These are phyloP conservation scores for Verticillium tricorpus DNA, from an alignment of 2,329 filamentous ascomycete species.

Conservation along the genomic window DNA sequence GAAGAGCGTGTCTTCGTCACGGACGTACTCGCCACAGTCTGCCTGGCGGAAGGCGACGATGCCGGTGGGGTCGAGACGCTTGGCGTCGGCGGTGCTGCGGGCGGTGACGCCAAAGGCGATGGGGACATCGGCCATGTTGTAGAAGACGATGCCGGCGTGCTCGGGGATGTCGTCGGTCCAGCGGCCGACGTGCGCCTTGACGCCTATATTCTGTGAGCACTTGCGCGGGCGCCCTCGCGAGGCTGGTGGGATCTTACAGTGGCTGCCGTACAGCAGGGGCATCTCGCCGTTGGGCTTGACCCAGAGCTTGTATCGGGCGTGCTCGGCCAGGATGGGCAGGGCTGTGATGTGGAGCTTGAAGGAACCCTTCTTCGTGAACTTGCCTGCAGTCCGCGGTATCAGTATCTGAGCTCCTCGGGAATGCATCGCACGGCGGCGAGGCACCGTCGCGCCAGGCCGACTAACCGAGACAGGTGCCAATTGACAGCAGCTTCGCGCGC, in stretches of 20 bases:
- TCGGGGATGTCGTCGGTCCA: constrained; percentile 91
- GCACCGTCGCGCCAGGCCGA: background rate
- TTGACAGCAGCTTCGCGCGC: constrained; percentile 74
- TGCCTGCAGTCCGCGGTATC: constrained; percentile 46
- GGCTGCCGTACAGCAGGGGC: constrained; percentile 93
- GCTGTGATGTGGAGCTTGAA: constrained; percentile 84
- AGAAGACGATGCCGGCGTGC: constrained; percentile 86
- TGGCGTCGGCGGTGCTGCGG: constrained; percentile 77
- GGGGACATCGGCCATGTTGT: constrained; percentile 90
- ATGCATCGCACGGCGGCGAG: background rate
- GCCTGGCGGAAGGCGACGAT: constrained; percentile 88
- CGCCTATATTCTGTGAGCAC: constrained; percentile 34
- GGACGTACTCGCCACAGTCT: constrained; percentile 90
- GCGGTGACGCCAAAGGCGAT: constrained; percentile 90
- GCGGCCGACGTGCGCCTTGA: constrained; percentile 66
- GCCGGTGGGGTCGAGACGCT: constrained; percentile 83
- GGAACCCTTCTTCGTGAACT: constrained; percentile 95
- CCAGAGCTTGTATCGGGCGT: constrained; percentile 96
- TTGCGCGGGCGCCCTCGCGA: background rate
- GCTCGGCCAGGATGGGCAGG: constrained; percentile 80
- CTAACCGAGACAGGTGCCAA: constrained; percentile 78
- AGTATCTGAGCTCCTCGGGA: background rate
- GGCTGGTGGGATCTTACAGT: constrained; percentile 32
- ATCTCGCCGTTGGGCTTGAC: constrained; percentile 94
- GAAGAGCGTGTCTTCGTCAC: constrained; percentile 70